phyloP scores from a whole-genome alignment of 2,329 filamentous ascomycete species.

The Monosporascus sp. region DNA sequence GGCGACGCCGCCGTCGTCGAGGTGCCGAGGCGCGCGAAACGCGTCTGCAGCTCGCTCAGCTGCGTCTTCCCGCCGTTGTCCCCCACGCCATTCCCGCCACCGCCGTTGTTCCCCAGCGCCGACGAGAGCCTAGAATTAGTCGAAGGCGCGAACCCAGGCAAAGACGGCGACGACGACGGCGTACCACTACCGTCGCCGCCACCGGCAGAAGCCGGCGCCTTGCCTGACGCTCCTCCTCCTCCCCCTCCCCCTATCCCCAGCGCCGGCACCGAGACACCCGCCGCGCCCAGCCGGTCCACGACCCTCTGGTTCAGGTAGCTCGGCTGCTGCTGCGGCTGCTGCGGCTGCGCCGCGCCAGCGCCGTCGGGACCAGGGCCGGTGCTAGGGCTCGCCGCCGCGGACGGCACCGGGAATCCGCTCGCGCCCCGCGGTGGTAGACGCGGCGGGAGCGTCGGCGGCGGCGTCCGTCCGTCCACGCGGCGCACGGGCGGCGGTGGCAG shows the following conservation, averaged over 20 bases:
- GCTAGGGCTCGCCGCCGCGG: background rate
- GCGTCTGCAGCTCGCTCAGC: slow-evolving; percentile 61
- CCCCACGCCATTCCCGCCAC: slow-evolving; percentile 5
- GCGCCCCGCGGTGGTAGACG: slow-evolving; percentile 61
- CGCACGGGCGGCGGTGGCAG: slow-evolving; percentile 67
- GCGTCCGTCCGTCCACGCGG: slow-evolving; percentile 15
- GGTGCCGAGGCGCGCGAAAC: slow-evolving; percentile 53
- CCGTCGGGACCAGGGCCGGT: too few relatives aligned
- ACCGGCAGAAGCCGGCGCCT: slow-evolving; percentile 19
- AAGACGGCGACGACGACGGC: slow-evolving; percentile 5
- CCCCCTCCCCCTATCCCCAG: slow-evolving; percentile 58
- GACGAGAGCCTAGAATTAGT: background rate
- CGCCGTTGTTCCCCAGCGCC: background rate
- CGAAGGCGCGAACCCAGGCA: background rate
- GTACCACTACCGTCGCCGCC: slow-evolving; percentile 20
- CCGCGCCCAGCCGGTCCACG: slow-evolving; percentile 59
- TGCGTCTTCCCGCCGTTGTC: slow-evolving; percentile 30
- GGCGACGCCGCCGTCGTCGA: slow-evolving; percentile 18
- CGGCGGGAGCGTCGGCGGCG: slow-evolving; percentile 54
- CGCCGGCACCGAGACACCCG: slow-evolving; percentile 73
- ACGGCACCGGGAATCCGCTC: slow-evolving; percentile 38
- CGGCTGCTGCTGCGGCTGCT: slow-evolving; percentile 5
- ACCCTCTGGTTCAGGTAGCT: slow-evolving; percentile 50
- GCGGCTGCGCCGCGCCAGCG: too few relatives aligned
- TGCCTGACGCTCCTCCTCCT: slow-evolving; percentile 15